Evolutionary conservation across 2,329 filamentous ascomycete species (phyloP).

Genomic region (Neonectria coccinea): DNA sequence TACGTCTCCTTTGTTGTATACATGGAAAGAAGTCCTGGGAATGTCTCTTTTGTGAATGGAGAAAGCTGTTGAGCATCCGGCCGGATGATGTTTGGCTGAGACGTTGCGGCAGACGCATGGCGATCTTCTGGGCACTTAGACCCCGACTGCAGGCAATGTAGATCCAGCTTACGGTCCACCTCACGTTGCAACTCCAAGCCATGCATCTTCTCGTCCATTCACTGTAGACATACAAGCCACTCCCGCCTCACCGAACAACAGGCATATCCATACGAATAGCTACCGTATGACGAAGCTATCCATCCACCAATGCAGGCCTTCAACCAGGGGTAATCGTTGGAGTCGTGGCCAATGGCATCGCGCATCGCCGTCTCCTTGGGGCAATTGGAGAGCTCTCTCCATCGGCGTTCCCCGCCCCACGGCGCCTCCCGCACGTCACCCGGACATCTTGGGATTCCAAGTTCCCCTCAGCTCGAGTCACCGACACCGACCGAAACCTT

Average conservation of each 20-base stretch:
- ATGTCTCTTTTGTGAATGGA: neutral
- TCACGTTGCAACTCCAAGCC: neutral
- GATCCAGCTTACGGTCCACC: neutral
- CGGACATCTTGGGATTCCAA: constrained; percentile 29
- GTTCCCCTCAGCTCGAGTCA: constrained; percentile 28
- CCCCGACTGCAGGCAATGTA: neutral
- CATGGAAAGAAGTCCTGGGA: neutral
- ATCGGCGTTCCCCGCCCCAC: constrained; percentile 43
- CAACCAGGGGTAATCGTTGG: constrained; percentile 21
- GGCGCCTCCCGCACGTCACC: constrained; percentile 41
- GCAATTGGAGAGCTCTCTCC: constrained; percentile 23
- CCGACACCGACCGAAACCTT: constrained; percentile 27
- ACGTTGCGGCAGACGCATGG: no score
- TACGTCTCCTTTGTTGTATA: neutral
- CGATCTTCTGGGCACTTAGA: neutral
- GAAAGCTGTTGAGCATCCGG: neutral
- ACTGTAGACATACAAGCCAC: neutral
- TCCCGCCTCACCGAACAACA: constrained; percentile 8
- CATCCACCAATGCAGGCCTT: constrained; percentile 28
- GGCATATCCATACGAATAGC: constrained; percentile 27
- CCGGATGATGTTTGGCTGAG: neutral
- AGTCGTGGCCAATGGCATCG: constrained; percentile 34
- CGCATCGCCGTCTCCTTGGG: constrained; percentile 32
- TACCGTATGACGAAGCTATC: constrained; percentile 27
- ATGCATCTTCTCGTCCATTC: neutral